Conservation (phyloP, 2,329 filamentous ascomycete genomes). For the Cordyceps javanica region DNA sequence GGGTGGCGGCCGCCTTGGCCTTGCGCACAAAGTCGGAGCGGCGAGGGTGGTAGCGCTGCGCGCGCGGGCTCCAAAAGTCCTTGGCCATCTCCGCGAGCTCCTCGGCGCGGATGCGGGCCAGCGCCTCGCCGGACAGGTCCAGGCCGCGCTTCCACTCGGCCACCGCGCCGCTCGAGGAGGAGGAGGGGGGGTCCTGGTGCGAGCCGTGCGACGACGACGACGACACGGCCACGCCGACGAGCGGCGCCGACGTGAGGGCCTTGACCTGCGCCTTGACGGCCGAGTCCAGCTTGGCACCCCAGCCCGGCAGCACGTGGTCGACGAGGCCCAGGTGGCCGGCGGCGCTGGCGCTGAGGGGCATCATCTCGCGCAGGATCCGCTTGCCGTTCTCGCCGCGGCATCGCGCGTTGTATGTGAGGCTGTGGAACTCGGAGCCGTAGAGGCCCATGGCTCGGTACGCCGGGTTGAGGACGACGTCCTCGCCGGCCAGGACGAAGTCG, state of each 20-base stretch:
- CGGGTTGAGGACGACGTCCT: constrained; percentile 34
- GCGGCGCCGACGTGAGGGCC: constrained; percentile 17
- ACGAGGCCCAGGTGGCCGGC: constrained; percentile 32
- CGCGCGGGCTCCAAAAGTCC: constrained; percentile 35
- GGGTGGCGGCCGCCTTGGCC: constrained; percentile 29
- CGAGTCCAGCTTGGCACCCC: constrained; percentile 26
- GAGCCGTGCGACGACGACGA: too few species aligned
- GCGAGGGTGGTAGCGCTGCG: constrained; percentile 30
- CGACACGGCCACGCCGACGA: not conserved
- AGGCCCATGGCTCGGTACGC: constrained; percentile 32
- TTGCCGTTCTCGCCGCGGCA: constrained; percentile 27
- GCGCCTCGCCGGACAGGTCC: constrained; percentile 25
- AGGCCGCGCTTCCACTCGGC: constrained; percentile 28
- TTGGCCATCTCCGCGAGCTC: constrained; percentile 36
- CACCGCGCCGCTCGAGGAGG: not conserved
- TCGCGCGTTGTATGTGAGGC: constrained; percentile 31
- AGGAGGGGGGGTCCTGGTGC: too few species aligned
- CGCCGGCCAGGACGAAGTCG: constrained; percentile 30
- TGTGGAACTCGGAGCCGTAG: constrained; percentile 36
- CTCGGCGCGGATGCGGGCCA: constrained; percentile 27
- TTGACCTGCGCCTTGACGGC: constrained; percentile 29
- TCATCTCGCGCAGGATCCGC: constrained; percentile 30
- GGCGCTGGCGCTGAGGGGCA: constrained; percentile 30
- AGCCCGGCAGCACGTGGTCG: constrained; percentile 31
- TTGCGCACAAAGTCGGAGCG: constrained; percentile 35